Evolutionary conservation across 129 eudicot species (phyloP), one percentile per base, ranked within the genome.

Genomic region (Saposhnikovia divaricata): DNA sequence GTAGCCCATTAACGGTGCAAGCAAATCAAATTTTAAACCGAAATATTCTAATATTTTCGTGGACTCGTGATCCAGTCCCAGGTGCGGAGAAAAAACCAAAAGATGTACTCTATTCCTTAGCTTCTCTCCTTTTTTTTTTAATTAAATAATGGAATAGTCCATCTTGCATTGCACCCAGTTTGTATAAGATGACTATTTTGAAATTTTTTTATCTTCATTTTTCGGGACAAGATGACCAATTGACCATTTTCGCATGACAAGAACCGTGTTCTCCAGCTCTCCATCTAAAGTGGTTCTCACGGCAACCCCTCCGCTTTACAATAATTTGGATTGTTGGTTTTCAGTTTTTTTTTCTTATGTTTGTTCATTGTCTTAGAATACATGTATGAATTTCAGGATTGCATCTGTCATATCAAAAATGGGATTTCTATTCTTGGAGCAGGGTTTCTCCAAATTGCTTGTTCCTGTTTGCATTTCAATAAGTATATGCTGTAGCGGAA

Each of bases 341-440:
- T 43, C 47, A 42, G 76, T 46, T 44, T n/a, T 44, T 19, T 44
- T 0, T 46, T 8, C 31, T 43, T 27, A 65, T 65, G 7, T 31
- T 46, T 48, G 8, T 44, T 4, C n/a, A 27, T 80, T 7, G 45
- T 75, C 63, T 61, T 61, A 53, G 74, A 43, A 4, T 72, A 16
- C 38, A 31, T 68, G 28, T 76, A 53, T 5, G 14, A 51, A 53
- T 77, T 88, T 87, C 96, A 95, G 98, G 96, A 88, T 95, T 72
- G 96, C 98, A 79, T 89, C 98, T 86, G 97, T 95, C 51, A 85
- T 95, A 80, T 95, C 98, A 51, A 95, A 95, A 86, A 88, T 92
- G 94, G 98, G 96, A 82, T 95, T 95, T 83, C 85, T 95, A 79
- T 86, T 95, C 86, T 82, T 92, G 90, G 98, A 95, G 87, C 97